A percentile compares a stretch with the other conserved stretches of the same genome.
Conservation (phyloP, 2,329 filamentous ascomycete genomes). For the Talaromyces amestolkiae region DNA sequence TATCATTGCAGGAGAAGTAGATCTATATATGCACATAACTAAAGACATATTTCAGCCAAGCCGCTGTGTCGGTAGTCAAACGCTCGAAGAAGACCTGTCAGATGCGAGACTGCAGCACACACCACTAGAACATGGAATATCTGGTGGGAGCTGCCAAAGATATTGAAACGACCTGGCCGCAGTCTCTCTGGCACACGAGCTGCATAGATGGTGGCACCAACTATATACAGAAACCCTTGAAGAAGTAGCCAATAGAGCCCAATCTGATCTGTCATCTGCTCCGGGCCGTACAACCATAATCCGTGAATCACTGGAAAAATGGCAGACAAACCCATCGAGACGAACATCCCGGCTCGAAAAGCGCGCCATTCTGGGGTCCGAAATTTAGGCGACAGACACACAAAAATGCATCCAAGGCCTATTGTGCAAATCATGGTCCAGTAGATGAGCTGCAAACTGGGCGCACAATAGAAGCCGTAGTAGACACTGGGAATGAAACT, state of each 20-base stretch:
- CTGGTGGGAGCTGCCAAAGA: slow-evolving; percentile 91
- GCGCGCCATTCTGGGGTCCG: slow-evolving; percentile 79
- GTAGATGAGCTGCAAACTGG: slow-evolving; percentile 65
- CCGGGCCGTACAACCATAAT: slow-evolving; percentile 63
- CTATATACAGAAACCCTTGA: slow-evolving; percentile 79
- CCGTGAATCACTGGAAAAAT: slow-evolving; percentile 81
- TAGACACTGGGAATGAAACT: slow-evolving; percentile 86
- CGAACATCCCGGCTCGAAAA: slow-evolving; percentile 85
- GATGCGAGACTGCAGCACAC: slow-evolving; percentile 74
- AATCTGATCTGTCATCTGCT: slow-evolving; percentile 67
- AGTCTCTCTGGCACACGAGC: slow-evolving; percentile 78
- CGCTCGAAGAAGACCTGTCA: slow-evolving; percentile 75
- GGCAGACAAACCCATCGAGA: slow-evolving; percentile 79
- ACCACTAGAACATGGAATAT: slow-evolving; percentile 92
- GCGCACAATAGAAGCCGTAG: slow-evolving; percentile 76
- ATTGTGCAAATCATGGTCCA: slow-evolving; percentile 75
- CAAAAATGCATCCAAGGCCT: slow-evolving; percentile 70
- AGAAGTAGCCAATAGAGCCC: slow-evolving; percentile 76
- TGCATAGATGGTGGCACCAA: slow-evolving; percentile 83
- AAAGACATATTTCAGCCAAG: slow-evolving; percentile 37
- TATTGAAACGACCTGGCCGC: slow-evolving; percentile 76
- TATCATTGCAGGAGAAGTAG: slow-evolving; percentile 10
- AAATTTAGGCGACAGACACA: slow-evolving; percentile 79
- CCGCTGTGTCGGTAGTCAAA: slow-evolving; percentile 79
- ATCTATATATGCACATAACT: slow-evolving; percentile 1